Percentiles rank a stretch among this genome's conserved stretches.
Conservation (phyloP, 2,329 filamentous ascomycete genomes). For the Nemania sp. region DNA sequence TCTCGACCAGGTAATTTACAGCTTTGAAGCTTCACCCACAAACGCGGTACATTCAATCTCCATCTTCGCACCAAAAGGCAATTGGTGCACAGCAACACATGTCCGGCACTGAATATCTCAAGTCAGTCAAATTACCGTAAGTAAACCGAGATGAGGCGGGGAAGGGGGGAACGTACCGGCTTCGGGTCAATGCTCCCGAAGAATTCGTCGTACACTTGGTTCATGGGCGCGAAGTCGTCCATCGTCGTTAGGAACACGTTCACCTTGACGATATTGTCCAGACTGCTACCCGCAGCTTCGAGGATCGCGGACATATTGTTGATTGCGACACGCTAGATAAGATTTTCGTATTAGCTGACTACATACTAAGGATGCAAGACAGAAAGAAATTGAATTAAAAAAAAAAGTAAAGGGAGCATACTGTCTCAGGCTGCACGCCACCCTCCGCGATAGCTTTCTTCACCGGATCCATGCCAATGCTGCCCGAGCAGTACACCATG, state of each 20-base stretch:
- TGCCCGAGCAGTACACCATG: constrained; percentile 72
- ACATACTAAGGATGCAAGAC: background rate
- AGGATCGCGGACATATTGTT: constrained; percentile 63
- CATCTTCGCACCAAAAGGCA: constrained; percentile 71
- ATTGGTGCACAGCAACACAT: constrained; percentile 73
- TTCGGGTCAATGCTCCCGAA: constrained; percentile 48
- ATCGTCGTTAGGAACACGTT: constrained; percentile 69
- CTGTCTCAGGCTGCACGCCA: constrained; percentile 55
- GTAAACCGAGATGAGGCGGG: too few relatives aligned
- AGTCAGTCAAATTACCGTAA: background rate
- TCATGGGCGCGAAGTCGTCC: constrained; percentile 64
- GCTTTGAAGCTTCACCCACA: constrained; percentile 20
- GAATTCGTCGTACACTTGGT: constrained; percentile 57
- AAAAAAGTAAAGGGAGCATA: constrained; percentile 36
- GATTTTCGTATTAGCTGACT: constrained; percentile 6
- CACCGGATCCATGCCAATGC: constrained; percentile 59
- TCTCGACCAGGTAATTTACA: too few relatives aligned
- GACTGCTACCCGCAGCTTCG: constrained; percentile 59
- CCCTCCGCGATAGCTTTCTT: constrained; percentile 60
- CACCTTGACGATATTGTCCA: constrained; percentile 67
- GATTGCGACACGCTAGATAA: constrained; percentile 54
- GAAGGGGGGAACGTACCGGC: constrained; percentile 49
- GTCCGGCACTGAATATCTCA: constrained; percentile 50
- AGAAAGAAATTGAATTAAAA: background rate
- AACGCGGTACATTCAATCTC: constrained; percentile 74